Evolutionary conservation across 2,329 filamentous ascomycete species (phyloP).

Genomic region (Aspergillus sclerotialis): DNA sequence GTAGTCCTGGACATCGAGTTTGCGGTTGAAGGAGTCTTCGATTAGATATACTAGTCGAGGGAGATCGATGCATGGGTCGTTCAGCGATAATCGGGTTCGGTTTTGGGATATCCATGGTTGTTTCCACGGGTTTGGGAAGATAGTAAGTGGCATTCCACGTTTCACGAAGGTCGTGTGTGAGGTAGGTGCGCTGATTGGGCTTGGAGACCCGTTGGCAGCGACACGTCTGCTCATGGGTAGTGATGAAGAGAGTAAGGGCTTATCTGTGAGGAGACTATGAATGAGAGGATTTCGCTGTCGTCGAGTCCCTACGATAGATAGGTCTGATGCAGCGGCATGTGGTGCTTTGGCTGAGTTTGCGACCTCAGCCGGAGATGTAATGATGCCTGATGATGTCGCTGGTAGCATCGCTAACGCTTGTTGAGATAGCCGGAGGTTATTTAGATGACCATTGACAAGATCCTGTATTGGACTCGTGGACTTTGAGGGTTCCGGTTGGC

Average conservation of each 20-base stretch:
- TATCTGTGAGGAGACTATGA: conserved; percentile 92
- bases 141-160: conserved; percentile 79
- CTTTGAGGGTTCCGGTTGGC: conserved; percentile 6
- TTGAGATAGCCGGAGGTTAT: conserved; percentile 68
- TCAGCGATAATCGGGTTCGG: conserved; percentile 59
- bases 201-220: conserved; percentile 20
- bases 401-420: conserved; percentile 69
- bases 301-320: conserved; percentile 48
- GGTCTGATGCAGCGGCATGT: conserved; percentile 20
- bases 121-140: conserved; percentile 65
- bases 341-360: conserved; percentile 49
- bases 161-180: conserved; percentile 76
- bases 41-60: conserved; percentile 78
- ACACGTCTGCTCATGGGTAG: conserved; percentile 64
- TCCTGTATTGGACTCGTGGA: conserved; percentile 8
- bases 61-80: conserved; percentile 76
- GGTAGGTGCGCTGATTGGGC: conserved; percentile 30
- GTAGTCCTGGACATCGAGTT: conserved; percentile 77
- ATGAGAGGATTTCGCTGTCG: conserved; percentile 76
- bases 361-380: conserved; percentile 80
- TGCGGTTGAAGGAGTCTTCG: conserved; percentile 84
- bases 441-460: conserved; percentile 46
- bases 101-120: conserved; percentile 62
- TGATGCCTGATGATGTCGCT: conserved; percentile 74
- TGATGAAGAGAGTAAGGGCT: conserved; percentile 86